Conservation (phyloP, 1,284 basidiomycete genomes). For the Stygiomarasmius scandens region DNA sequence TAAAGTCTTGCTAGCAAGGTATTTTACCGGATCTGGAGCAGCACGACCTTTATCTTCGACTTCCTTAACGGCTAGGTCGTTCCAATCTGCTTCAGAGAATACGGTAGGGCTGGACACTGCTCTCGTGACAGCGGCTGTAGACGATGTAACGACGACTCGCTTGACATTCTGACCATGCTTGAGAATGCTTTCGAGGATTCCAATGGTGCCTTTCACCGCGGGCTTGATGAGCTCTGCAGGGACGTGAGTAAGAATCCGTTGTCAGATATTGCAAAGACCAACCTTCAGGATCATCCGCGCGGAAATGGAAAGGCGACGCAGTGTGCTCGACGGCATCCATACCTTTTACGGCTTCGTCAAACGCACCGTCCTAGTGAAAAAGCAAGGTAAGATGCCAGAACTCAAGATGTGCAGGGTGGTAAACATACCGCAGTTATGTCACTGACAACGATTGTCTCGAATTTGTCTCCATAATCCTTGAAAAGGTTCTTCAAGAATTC, state of each 20-base stretch:
- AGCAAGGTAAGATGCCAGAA: not conserved
- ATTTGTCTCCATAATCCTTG: constrained; percentile 37
- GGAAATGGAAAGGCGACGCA: constrained; percentile 50
- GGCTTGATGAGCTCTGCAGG: constrained; percentile 39
- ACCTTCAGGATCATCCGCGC: constrained; percentile 33
- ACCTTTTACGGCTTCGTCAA: constrained; percentile 74
- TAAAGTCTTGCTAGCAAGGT: constrained; percentile 48
- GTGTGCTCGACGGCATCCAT: no score
- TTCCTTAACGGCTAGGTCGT: constrained; percentile 47
- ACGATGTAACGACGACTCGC: constrained; percentile 69
- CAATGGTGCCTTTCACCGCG: constrained; percentile 45
- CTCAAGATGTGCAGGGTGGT: not conserved
- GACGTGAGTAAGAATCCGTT: not conserved
- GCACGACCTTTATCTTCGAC: constrained; percentile 47
- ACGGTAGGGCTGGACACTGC: constrained; percentile 28
- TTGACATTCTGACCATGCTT: constrained; percentile 44
- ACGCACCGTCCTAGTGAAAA: constrained; percentile 58
- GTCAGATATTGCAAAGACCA: no score
- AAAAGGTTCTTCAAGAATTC: constrained; percentile 43
- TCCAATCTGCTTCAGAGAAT: constrained; percentile 61
- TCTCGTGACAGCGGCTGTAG: constrained; percentile 55
- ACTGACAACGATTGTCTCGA: constrained; percentile 47
- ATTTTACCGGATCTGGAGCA: constrained; percentile 36
- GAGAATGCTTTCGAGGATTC: constrained; percentile 39
- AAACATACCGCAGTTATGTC: constrained; percentile 46